Evolutionary conservation across 179 eudicot genomes (phyloP).

Genomic region (Silene noctiflora): DNA sequence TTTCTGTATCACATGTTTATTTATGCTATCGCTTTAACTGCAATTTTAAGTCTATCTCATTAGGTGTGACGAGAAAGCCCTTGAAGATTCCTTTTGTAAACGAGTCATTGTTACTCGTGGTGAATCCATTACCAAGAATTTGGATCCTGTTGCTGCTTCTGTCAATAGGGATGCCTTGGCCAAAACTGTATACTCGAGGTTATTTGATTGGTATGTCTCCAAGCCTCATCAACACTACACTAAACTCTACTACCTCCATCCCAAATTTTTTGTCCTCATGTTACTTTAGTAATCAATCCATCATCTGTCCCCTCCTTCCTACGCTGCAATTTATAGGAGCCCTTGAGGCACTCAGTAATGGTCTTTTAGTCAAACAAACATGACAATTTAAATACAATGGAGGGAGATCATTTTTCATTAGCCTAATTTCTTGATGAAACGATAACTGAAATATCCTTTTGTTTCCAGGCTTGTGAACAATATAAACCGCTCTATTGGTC

Average conservation of each 20-base stretch:
- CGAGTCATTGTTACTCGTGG: constrained; percentile 91
- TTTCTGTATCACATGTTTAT: background rate
- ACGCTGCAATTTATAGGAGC: too few species aligned
- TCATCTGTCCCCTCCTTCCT: too few species aligned
- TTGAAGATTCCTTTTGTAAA: constrained; percentile 87
- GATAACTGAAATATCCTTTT: constrained; percentile 13
- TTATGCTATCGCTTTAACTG: constrained; percentile 1
- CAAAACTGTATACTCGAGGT: constrained; percentile 70
- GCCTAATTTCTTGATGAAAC: background rate
- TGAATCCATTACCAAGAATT: constrained; percentile 72
- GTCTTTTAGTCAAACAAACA: background rate
- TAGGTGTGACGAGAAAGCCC: constrained; percentile 86
- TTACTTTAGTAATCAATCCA: too few species aligned
- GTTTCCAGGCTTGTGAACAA: constrained; percentile 77
- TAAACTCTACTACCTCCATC: too few species aligned
- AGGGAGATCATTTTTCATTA: background rate
- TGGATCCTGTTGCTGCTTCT: constrained; percentile 70
- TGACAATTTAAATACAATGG: background rate
- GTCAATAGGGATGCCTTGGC: constrained; percentile 91
- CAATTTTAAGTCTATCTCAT: constrained; percentile 9
- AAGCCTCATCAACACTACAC: too few species aligned
- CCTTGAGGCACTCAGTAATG: too few species aligned
- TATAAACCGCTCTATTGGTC: constrained; percentile 92
- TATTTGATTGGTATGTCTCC: constrained; percentile 73
- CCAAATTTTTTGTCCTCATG: too few species aligned